Evolutionary conservation across 495 filamentous ascomycete genomes (phyloP), one percentile per base, ranked within the genome.

Genomic region (Viridothelium virens): DNA sequence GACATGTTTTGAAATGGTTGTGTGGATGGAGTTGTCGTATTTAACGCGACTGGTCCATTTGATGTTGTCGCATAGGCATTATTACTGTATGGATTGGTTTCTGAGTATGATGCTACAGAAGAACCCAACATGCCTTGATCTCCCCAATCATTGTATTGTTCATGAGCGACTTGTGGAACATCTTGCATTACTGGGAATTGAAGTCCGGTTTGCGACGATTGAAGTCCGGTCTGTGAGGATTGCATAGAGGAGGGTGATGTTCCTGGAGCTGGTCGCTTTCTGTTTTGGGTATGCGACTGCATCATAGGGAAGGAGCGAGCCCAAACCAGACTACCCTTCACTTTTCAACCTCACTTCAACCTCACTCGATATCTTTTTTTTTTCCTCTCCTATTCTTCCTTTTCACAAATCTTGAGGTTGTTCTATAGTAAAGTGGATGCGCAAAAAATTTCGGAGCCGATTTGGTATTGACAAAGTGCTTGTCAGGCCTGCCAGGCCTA

Each of bases 191-290:
- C 25, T n/a, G 69, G 41, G 18, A 66, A 56, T 11, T 63, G 31
- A 25, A 76, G 25, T 68, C 71, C 16, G 74, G 74, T 38, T 65
- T 68, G 75, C 70, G 56, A 76, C 74, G 36, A 73, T 71, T 80
- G 81, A 56, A 82, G 59, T 56, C 71, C 16, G 74, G 74, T 38
- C 64, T 68, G 75, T 71, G 56, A 76, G 74, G 36, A 73, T 71
- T 80, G 81, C 25, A 25, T 25, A 25, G 66, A 56, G 56, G 62
- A 31, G 3, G 89, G 86, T 1, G 82, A 80, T 47, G 87, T 76
- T 70, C 89, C 90, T 56, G 90, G 87, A 38, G 89, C 88, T 67
- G 89, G 81, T 75, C 90, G 82, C 78, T 93, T 93, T 77, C 88
- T 82, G 34, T 63, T 63, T 33, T 37, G n/a, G n/a, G 50, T 3